Base-by-base conservation (phyloP, 768 basidiomycete genomes). In the Lanmaoa rubissima region DNA sequence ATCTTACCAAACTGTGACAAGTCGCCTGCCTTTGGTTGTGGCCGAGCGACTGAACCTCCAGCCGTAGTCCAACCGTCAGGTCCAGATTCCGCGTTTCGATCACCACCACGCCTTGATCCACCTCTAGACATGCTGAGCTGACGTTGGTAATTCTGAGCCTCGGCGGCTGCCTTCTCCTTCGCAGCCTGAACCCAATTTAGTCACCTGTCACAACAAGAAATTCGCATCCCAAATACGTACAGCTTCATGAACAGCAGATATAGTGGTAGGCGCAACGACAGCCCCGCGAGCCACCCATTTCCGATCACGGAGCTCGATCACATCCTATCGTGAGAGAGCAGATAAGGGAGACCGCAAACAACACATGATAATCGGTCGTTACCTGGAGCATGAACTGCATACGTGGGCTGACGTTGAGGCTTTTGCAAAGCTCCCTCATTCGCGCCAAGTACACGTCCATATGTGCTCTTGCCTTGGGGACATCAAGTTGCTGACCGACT, bases 371-470 rank as follows among this genome's bases (percentile, higher is more conserved):
- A 12, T 19, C n/a, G 26, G 3, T 38, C 75, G 82, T 54, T 58
- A 96, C 95, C 85, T 92, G 85, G 55, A 99, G 80, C 94, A 98
- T 97, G 75, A 90, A 98, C 54, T 87, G 86, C 83, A 98, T 92
- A 65, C 97, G 88, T 17, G 93, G 82, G 56, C 84, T 85, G 59
- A 97, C 85, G 51, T 88, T 86, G 16, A 64, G 73, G 64, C 84
- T 91, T 76, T 87, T 87, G 41, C 82, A 76, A 60, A 98, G 77
- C 70, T 90, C 85, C 68, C 85, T 84, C 86, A 99, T 94, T 53
- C 96, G 83, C 38, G 82, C 79, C 79, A 98, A 97, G 80, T 97
- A 97, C 34, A 95, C 87, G 64, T 90, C 87, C 84, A 98, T 90
- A 65, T 92, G 90, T 16, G 85, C 87, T 47, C 82, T 84, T 32